Base-by-base conservation (phyloP, 2,329 filamentous ascomycete genomes). In the Cladobotryum protrusum region DNA sequence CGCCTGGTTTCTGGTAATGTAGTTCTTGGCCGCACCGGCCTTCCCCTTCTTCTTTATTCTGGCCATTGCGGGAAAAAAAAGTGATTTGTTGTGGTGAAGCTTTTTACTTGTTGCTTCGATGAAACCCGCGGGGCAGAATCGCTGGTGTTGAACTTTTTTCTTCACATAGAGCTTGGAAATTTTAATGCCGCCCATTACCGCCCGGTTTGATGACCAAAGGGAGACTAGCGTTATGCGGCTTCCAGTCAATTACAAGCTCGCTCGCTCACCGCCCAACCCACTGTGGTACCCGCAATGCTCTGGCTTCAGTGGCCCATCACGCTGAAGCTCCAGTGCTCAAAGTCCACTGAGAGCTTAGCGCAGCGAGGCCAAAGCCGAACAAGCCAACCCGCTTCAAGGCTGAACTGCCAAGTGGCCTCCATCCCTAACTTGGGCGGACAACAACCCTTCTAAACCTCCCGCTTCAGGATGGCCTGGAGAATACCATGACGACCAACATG, bases 21-120 rank as follows among this genome's bases (percentile, higher is more conserved):
- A 99, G 80, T 99, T 99, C 75, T 93, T 96, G 74, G 91, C 90
- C 70, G 89, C 86, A 69, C 93, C 93, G 67, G 91, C 79, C 68
- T 87, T 83, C 66, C 91, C 91, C 76, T 92, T 96, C 79, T 89
- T 95, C 83, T 93, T 95, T 62, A 91, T 85, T 63, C 83, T 84
- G 49, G 74, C 81, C 89, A 95, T 81, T 59, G 56, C 67, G 57
- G 52, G 47, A 19, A 32, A 42, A 47, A 35, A 19, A 56, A 46
- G 52, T 54, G 51, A 32, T 44, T 43, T 20, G 43, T 45, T n/a
- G n/a, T 18, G 17, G 36, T 47, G 45, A 53, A 52, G 39, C 52
- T 45, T 56, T 48, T 55, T 49, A 13, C 37, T 40, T 17, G 47
- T 42, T 49, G 40, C 53, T 57, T 54, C 56, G 49, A 52, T 34